Percentiles rank a stretch among this genome's conserved stretches.
Evolutionary conservation across 495 filamentous ascomycete genomes (phyloP).

Genomic region (Lepraria neglecta): DNA sequence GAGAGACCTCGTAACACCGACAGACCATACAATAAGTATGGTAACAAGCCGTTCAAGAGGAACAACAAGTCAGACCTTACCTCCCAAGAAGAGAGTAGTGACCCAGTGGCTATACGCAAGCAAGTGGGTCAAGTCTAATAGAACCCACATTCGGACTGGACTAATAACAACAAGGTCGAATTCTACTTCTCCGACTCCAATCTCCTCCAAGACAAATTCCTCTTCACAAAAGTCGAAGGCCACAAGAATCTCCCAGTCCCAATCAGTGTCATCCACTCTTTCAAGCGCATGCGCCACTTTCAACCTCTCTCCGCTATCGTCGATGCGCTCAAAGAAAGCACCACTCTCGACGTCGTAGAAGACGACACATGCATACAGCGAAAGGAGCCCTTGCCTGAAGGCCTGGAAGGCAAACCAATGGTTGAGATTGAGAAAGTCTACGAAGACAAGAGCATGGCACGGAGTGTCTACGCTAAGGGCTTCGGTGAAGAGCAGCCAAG

Average conservation of each 20-base stretch:
- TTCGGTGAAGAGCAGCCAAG: conserved; percentile 71
- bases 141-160: conserved; percentile 6
- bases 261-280: conserved; percentile 66
- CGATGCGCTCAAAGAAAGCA: conserved; percentile 68
- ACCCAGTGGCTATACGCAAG: conserved; percentile 70
- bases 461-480: conserved; percentile 76
- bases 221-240: conserved; percentile 70
- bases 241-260: conserved; percentile 70
- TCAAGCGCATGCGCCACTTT: conserved; percentile 93
- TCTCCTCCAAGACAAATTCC: conserved; percentile 77
- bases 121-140: conserved; percentile 47
- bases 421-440: conserved; percentile 47
- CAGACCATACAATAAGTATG: conserved; percentile 12
- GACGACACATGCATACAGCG: conserved; percentile 66
- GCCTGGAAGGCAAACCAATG: conserved; percentile 35
- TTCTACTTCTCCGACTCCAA: conserved; percentile 98
- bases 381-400: conserved; percentile 56
- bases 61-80: conserved; percentile 63
- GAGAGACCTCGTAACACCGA: conserved; percentile 18
- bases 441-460: conserved; percentile 52
- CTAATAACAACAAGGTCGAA: conserved; percentile 59
- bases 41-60: neutral
- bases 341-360: conserved; percentile 56
- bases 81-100: conserved; percentile 55
- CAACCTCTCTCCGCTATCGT: conserved; percentile 75